Base-by-base conservation (phyloP, 225 moss, liverwort and hornwort genomes). In the Polytrichum formosum region DNA sequence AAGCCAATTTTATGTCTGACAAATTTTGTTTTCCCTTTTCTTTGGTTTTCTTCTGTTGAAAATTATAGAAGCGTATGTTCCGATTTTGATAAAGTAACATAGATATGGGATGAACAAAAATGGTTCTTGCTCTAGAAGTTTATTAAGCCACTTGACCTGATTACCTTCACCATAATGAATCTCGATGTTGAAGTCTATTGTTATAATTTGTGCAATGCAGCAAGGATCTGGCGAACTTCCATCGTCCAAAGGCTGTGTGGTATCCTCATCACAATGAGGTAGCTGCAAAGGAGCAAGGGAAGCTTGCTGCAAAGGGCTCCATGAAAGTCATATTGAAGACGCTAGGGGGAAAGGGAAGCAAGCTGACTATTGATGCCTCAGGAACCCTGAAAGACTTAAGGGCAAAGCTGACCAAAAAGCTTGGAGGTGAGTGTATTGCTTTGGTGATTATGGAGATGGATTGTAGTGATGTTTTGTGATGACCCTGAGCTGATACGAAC, bases 241-340 rank as follows among this genome's bases (percentile, higher is more conserved):
- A 90, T 78, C 86, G 89, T 30, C 89, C 89, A 29, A 90, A 90
- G 78, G 89, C 83, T 21, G 81, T 76, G n/a, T 90, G 89, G 89
- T 90, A 90, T 74, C 89, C 89, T 70, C 89, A 90, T 73, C 89
- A 90, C 70, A 90, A 90, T 74, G 89, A 90, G 67, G 89, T 90
- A 53, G 89, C 89, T 74, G 89, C 89, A 13, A 90, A 90, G 77
- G 89, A 90, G 72, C 89, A 90, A 67, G 89, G 89, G 22, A 83
- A 84, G 68, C 86, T 90, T 56, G 86, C 89, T 54, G 89, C 79
- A 23, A 82, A 77, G 73, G 89, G 89, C 26, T 77, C 86, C 27
- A 86, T 90, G 89, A 90, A 90, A 72, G 79, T 90, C 46, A 90
- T 90, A 26, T 72, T 90, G 81, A 90, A 90, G 79, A 86, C 86